A percentile compares a stretch with the other conserved stretches of the same genome.
phyloP scores from a whole-genome alignment of 768 basidiomycete species.

The Russula sp. region DNA sequence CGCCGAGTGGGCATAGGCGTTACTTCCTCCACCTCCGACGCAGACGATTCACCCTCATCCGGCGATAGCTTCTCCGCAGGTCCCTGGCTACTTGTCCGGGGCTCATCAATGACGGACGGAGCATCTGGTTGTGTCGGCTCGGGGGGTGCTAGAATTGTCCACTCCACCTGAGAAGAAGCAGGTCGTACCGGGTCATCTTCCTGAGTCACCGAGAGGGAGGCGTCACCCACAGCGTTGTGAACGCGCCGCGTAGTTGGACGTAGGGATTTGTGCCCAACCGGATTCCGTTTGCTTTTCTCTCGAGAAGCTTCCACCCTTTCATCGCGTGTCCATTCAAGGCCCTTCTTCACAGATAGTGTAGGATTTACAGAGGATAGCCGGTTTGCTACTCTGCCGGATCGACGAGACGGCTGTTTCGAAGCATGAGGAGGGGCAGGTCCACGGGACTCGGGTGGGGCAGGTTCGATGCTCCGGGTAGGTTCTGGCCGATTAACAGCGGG shows the following conservation, averaged over 20 bases:
- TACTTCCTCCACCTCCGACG: neutral
- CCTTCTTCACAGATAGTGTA: constrained; percentile 1
- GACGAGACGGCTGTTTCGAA: constrained; percentile 13
- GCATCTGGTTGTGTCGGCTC: neutral
- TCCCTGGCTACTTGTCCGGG: constrained; percentile 11
- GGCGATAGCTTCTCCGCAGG: neutral
- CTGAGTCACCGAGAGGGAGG: neutral
- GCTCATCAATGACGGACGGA: constrained; percentile 8
- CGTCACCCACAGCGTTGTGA: neutral
- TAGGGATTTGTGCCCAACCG: neutral
- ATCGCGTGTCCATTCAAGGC: neutral
- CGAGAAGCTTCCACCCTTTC: neutral
- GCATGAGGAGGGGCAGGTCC: neutral
- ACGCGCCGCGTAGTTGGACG: neutral
- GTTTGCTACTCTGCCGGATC: constrained; percentile 14
- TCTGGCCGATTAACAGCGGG: neutral
- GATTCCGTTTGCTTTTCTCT: neutral
- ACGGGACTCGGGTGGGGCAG: neutral
- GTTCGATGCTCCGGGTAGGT: neutral
- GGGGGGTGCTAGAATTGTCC: constrained; percentile 4
- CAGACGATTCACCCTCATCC: neutral
- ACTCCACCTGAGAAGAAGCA: constrained; percentile 3
- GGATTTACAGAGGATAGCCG: neutral
- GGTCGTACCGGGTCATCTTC: neutral
- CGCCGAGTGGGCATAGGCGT: neutral